Evolutionary conservation across 176 grass and related monocot genomes (phyloP).

Genomic region (Carex littledalei): DNA sequence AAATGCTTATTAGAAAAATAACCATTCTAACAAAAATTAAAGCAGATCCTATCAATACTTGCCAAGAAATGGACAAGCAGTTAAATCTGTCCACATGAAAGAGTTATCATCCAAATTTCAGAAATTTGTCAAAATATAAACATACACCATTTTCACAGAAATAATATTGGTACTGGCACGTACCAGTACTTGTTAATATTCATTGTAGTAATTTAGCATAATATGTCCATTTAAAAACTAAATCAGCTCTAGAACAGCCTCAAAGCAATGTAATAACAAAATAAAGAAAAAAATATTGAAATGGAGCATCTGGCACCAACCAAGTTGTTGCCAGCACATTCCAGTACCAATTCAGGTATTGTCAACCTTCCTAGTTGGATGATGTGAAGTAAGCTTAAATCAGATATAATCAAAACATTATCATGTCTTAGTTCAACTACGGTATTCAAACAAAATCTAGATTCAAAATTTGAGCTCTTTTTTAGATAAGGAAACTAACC

Average conservation of each 20-base stretch:
- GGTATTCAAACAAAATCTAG: background rate
- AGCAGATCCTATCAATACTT: background rate
- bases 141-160: background rate
- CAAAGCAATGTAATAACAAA: background rate
- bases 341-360: background rate
- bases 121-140: background rate
- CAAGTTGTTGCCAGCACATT: background rate
- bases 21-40: background rate
- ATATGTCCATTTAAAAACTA: background rate
- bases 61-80: background rate
- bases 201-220: background rate
- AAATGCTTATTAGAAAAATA: conserved; percentile 12
- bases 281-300: background rate
- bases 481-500: conserved; percentile 34
- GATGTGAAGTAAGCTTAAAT: background rate
- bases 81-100: background rate
- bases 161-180: background rate
- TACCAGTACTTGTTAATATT: background rate
- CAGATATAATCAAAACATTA: background rate
- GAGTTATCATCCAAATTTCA: background rate
- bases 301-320: background rate
- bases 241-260: background rate
- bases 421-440: background rate
- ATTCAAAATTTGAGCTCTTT: background rate
- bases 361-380: background rate